phyloP scores from a whole-genome alignment of 441 rosid genomes.

The Brassica hybrid region DNA sequence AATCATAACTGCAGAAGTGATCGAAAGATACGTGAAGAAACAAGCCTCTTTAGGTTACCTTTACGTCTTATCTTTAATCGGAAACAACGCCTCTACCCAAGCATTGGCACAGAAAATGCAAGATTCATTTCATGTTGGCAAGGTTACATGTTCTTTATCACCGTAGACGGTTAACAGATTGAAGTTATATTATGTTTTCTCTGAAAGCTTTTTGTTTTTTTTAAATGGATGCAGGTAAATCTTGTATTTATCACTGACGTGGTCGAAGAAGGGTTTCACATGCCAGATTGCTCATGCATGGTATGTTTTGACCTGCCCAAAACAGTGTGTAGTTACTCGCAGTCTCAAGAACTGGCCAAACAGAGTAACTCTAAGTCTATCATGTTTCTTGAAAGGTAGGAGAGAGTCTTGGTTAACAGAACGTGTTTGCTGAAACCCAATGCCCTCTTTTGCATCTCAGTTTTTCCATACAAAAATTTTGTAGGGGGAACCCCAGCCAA shows the following conservation, averaged over 20 bases:
- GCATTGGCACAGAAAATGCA: slow-evolving; percentile 59
- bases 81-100: slow-evolving; percentile 63
- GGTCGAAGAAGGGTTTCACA: slow-evolving; percentile 78
- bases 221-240: slow-evolving; percentile 62
- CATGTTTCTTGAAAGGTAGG: slow-evolving; percentile 84
- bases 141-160: slow-evolving; percentile 54
- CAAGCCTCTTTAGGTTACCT: slow-evolving; percentile 59
- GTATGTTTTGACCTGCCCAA: slow-evolving; percentile 89
- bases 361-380: slow-evolving; percentile 66
- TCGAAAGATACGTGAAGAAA: slow-evolving; percentile 77
- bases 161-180: neutral
- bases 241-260: slow-evolving; percentile 81
- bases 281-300: slow-evolving; percentile 72
- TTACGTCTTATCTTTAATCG: slow-evolving; percentile 62
- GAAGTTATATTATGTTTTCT: neutral
- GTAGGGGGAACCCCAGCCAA: slow-evolving; percentile 75
- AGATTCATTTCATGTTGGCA: slow-evolving; percentile 67
- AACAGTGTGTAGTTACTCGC: slow-evolving; percentile 81
- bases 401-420: slow-evolving; percentile 13
- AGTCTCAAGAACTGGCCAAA: slow-evolving; percentile 84
- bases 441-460: slow-evolving; percentile 22
- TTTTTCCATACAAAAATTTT: slow-evolving; percentile 23
- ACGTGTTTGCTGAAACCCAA: slow-evolving; percentile 3
- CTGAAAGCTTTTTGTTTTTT: slow-evolving; percentile 28
- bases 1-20: slow-evolving; percentile 75